Percentiles rank a stretch among this genome's conserved stretches.
These are phyloP conservation scores for Penicillium sp. DNA, from an alignment of 2,329 filamentous ascomycete species.

Conservation along the genomic window DNA sequence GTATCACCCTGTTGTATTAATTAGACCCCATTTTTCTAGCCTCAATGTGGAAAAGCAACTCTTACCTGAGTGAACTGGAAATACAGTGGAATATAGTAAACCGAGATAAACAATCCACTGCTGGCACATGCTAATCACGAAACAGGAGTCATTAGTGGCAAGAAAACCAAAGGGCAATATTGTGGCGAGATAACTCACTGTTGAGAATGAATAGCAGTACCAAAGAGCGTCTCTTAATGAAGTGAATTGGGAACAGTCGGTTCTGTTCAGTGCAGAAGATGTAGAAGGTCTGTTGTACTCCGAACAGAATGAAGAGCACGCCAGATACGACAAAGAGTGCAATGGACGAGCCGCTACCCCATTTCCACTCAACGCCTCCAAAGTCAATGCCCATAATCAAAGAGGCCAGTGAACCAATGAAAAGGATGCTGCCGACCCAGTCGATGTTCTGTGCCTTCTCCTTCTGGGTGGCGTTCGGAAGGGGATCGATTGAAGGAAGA, in stretches of 20 bases:
- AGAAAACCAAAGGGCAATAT: not conserved
- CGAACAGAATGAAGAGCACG: constrained; percentile 42
- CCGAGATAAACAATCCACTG: constrained; percentile 31
- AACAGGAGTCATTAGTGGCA: not conserved
- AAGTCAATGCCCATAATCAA: constrained; percentile 27
- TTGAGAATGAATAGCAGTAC: constrained; percentile 46
- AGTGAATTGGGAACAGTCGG: constrained; percentile 53
- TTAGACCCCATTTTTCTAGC: not conserved
- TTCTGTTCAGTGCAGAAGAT: constrained; percentile 46
- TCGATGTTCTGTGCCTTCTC: constrained; percentile 33
- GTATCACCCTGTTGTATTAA: constrained; percentile 36
- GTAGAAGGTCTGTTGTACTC: constrained; percentile 46
- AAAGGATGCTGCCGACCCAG: constrained; percentile 34
- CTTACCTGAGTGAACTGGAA: constrained; percentile 50
- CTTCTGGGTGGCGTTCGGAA: constrained; percentile 17
- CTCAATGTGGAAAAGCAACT: not conserved
- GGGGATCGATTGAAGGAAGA: constrained; percentile 31
- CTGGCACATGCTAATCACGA: not conserved
- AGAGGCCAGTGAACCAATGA: constrained; percentile 12
- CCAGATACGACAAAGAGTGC: constrained; percentile 46
- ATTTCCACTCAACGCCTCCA: constrained; percentile 39
- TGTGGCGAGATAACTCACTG: constrained; percentile 32
- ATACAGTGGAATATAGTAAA: constrained; percentile 58
- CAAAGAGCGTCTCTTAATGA: constrained; percentile 41
- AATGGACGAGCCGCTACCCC: constrained; percentile 42